Conservation (phyloP, 2,329 filamentous ascomycete species). For the Botrytis aclada region DNA sequence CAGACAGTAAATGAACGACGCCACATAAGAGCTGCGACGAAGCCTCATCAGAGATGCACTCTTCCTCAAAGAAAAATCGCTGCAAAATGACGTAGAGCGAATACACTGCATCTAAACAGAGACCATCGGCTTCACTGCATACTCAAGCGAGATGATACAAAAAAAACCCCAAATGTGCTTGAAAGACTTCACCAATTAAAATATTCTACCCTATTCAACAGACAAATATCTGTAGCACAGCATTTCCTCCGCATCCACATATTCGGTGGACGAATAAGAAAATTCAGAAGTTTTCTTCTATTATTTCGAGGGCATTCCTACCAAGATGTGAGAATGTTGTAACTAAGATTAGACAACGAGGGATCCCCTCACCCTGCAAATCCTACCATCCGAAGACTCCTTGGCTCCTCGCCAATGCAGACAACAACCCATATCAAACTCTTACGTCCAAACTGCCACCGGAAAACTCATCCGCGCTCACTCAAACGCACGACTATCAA, state of each 20-base stretch:
- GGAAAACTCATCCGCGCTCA: conserved; percentile 1
- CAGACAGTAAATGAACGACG: neutral
- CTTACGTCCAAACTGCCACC: neutral
- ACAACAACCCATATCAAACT: neutral
- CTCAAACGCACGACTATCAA: neutral
- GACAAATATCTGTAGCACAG: neutral
- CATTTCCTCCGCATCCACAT: neutral
- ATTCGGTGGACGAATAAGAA: neutral
- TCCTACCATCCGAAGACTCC: neutral
- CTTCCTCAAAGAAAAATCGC: neutral
- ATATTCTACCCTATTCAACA: neutral
- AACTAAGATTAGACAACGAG: neutral
- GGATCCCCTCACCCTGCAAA: too few relatives aligned
- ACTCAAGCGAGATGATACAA: neutral
- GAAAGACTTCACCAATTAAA: neutral
- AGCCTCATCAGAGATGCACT: neutral
- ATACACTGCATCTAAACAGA: neutral
- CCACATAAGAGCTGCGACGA: neutral
- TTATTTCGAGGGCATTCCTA: neutral
- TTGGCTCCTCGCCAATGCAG: neutral
- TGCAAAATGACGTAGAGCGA: neutral
- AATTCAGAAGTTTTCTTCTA: neutral
- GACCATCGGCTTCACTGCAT: neutral
- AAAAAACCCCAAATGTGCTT: neutral
- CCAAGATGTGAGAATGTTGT: neutral